Evolutionary conservation across 2,329 filamentous ascomycete genomes (phyloP), one percentile per base, ranked within the genome.

Genomic region (Colletotrichum salicis): DNA sequence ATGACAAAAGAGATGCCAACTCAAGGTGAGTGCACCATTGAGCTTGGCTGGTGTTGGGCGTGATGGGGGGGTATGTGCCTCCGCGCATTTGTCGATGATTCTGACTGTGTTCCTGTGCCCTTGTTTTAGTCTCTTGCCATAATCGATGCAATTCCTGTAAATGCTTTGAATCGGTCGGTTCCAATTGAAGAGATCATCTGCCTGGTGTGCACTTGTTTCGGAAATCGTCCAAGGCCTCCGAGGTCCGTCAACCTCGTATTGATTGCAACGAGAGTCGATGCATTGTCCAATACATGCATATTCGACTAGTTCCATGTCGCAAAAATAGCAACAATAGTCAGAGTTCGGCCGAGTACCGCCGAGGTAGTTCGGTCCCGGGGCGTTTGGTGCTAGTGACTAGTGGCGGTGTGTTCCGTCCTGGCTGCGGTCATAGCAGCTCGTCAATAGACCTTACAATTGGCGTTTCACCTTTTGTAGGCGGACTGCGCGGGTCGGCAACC

Each of bases 391-490:
- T 55, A 64, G 59, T 59, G 33, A 57, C 69, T 52, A 66, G 64
- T 66, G 69, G 66, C 65, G 45, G 59, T 64, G 65, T 64, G 29
- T 64, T 29, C 55, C 60, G 59, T 52, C 27, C 58, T 61, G 69
- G 45, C 69, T 22, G 59, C 35, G 66, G 63, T 85, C 86, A 95
- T 81, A 95, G 84, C 63, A 94, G 85, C 77, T 95, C 93, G 79
- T 94, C 92, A 77, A 96, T 96, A 70, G 92, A 95, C 68, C 93
- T 87, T 63, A 91, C 90, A 72, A 96, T 95, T 3, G 93, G 92
- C 70, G 90, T 90, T 79, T 93, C 92, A 51, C 93, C 93, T 77
- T 89, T 90, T 13, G 92, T 93, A 0, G 92, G 91, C 19, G 93
- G 93, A 79, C 93, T 95, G 76, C 93, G 85, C 15, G 93, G 93